Conservation (phyloP, 2,329 filamentous ascomycete genomes). For the Scopulariopsis brevicaulis region DNA sequence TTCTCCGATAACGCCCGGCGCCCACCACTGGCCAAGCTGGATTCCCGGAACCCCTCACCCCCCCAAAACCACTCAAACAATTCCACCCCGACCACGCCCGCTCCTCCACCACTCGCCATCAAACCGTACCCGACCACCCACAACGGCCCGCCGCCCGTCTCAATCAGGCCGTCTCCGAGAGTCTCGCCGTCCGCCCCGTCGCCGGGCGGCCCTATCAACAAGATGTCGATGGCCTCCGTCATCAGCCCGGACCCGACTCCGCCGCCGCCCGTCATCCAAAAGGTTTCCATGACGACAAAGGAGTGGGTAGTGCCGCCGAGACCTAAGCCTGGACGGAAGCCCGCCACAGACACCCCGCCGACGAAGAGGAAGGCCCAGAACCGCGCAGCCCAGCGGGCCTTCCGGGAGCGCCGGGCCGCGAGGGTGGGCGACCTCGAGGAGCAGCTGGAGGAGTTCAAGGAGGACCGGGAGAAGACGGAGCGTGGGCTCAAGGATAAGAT, state of each 20-base stretch:
- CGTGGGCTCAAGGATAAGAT: slow-evolving; percentile 46
- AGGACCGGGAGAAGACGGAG: slow-evolving; percentile 43
- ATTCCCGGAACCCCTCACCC: slow-evolving; percentile 1
- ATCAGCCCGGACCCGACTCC: slow-evolving; percentile 24
- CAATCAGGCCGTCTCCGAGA: slow-evolving; percentile 7
- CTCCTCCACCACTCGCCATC: slow-evolving; percentile 11
- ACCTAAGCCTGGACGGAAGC: slow-evolving; percentile 86
- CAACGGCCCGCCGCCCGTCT: slow-evolving; percentile 12
- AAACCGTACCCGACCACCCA: slow-evolving; percentile 11
- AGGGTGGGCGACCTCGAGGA: slow-evolving; percentile 69
- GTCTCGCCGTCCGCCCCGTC: slow-evolving; percentile 16
- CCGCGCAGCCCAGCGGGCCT: slow-evolving; percentile 79
- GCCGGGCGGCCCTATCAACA: slow-evolving; percentile 25
- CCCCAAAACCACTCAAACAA: not conserved
- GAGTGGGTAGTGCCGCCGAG: slow-evolving; percentile 80
- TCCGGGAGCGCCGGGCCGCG: slow-evolving; percentile 76
- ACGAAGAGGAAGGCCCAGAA: slow-evolving; percentile 95
- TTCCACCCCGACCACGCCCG: slow-evolving; percentile 5
- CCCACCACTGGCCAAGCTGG: slow-evolving; percentile 1
- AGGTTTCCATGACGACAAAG: slow-evolving; percentile 59
- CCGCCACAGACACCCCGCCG: slow-evolving; percentile 81
- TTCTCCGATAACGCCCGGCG: slow-evolving; percentile 1
- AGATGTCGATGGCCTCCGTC: slow-evolving; percentile 35
- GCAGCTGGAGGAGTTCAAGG: slow-evolving; percentile 50
- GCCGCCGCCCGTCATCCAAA: slow-evolving; percentile 17